Conservation (phyloP, 257 asterid species). For the Ligustrum vulgare region DNA sequence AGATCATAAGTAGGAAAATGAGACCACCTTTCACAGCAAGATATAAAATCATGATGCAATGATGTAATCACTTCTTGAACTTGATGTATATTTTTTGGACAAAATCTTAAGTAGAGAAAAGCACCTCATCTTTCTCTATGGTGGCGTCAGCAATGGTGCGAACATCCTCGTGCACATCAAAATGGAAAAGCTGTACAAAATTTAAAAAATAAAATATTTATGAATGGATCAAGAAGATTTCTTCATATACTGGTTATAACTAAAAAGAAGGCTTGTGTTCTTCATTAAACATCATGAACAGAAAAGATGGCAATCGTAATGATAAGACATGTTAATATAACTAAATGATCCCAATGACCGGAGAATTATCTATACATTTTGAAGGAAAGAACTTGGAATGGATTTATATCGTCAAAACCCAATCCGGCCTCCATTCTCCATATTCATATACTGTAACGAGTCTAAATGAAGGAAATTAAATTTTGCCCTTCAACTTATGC, state of each 20-base stretch:
- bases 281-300: neutral
- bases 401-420: neutral
- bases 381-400: neutral
- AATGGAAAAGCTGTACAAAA: conserved; percentile 84
- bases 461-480: neutral
- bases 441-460: neutral
- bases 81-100: conserved; percentile 3
- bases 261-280: neutral
- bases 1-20: neutral
- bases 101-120: conserved; percentile 14
- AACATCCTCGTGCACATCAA: conserved; percentile 98
- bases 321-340: neutral
- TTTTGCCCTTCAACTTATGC: neutral
- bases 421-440: neutral
- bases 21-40: neutral
- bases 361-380: neutral
- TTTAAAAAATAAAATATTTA: neutral
- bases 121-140: conserved; percentile 97
- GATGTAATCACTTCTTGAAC: neutral
- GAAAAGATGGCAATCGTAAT: neutral
- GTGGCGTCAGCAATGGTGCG: conserved; percentile 96
- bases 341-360: neutral
- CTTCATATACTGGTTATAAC: neutral
- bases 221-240: neutral
- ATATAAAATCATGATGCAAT: conserved; percentile 3